phyloP scores from a whole-genome alignment of 257 asterid species.

The Salvia miltiorrhiza region DNA sequence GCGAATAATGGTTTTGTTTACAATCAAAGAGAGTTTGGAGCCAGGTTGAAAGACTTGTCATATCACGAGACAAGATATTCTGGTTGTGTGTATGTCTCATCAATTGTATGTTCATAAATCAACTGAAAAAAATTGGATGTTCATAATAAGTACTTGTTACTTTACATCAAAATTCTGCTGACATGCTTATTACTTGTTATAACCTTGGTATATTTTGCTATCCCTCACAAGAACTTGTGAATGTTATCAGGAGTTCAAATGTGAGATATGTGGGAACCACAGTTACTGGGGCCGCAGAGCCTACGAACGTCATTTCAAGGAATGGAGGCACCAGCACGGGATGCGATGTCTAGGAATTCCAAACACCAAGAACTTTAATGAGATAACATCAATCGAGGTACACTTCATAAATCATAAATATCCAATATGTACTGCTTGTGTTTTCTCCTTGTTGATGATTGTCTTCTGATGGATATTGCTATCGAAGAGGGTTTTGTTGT shows the following conservation, averaged over 20 bases:
- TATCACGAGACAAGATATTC: not conserved
- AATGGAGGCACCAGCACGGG: conserved; percentile 98
- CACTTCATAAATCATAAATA: not conserved
- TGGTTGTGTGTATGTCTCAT: not conserved
- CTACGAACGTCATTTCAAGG: conserved; percentile 98
- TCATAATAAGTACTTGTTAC: not conserved
- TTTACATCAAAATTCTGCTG: not conserved
- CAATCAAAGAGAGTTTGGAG: not conserved
- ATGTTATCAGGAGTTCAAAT: conserved; percentile 81
- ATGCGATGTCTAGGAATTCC: conserved; percentile 99
- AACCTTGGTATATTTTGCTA: not conserved
- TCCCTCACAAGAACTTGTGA: conserved; percentile 6
- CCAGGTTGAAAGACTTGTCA: not conserved
- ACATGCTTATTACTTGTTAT: not conserved
- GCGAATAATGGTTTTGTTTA: not conserved
- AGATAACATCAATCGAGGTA: conserved; percentile 88
- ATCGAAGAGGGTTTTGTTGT: not conserved
- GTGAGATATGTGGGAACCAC: conserved; percentile 97
- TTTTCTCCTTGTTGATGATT: not conserved
- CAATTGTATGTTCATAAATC: not conserved
- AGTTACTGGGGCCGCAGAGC: conserved; percentile 99
- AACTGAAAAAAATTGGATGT: not conserved
- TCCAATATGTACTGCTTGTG: no score
- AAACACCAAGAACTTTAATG: conserved; percentile 92
- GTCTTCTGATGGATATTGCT: not conserved